phyloP scores from a whole-genome alignment of 805 yeast species.

The Deakozyma indianensis region DNA sequence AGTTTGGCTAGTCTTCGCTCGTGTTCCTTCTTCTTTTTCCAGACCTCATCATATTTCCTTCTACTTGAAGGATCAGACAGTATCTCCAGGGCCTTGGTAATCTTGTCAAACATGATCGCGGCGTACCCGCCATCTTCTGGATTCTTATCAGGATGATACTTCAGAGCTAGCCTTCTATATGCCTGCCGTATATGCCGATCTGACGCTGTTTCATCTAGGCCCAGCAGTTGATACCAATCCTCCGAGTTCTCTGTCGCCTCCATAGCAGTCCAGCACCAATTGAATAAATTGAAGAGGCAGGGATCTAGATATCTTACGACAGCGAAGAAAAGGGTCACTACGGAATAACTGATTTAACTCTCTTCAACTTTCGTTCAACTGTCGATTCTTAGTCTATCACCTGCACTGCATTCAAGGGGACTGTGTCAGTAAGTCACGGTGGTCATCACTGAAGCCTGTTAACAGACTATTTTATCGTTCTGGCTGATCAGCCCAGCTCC shows the following conservation, averaged over 20 bases:
- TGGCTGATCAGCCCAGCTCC: too few relatives aligned
- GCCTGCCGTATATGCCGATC: constrained; percentile 5
- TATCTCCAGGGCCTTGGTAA: constrained; percentile 80
- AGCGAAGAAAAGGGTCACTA: too few relatives aligned
- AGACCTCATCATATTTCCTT: constrained; percentile 56
- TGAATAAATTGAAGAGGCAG: too few relatives aligned
- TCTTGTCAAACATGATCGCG: constrained; percentile 89
- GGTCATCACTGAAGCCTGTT: too few relatives aligned
- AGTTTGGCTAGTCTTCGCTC: background rate
- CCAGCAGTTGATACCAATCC: constrained; percentile 13
- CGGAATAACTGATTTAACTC: too few relatives aligned
- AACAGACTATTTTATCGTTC: too few relatives aligned
- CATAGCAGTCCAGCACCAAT: too few relatives aligned
- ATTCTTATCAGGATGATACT: constrained; percentile 17
- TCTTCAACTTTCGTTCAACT: too few relatives aligned
- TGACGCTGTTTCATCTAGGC: constrained; percentile 4
- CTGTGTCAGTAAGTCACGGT: too few relatives aligned
- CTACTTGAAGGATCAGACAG: constrained; percentile 80
- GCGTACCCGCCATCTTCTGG: constrained; percentile 41
- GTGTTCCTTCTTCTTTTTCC: background rate
- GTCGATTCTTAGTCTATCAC: too few relatives aligned
- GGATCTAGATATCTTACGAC: too few relatives aligned
- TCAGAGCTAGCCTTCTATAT: constrained; percentile 5
- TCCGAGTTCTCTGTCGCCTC: background rate
- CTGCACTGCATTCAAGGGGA: too few relatives aligned